Evolutionary conservation across 78 protist species (phyloP).

Genomic region (Dictyostelium firmibasis): DNA sequence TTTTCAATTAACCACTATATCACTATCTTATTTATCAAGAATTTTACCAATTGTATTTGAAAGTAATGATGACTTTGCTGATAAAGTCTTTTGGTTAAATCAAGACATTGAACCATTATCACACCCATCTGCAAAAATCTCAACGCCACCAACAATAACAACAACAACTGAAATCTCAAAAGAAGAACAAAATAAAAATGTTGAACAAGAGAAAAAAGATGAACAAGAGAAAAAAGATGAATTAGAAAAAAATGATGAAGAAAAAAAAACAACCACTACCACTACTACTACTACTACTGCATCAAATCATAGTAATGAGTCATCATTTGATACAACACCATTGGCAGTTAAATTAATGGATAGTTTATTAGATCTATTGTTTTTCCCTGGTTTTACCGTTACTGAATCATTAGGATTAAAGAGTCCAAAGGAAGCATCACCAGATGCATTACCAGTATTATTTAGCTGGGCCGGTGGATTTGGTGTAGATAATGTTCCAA

Average conservation of each 20-base stretch:
- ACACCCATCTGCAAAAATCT: neutral
- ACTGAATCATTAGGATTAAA: neutral
- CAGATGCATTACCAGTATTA: neutral
- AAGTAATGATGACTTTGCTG: neutral
- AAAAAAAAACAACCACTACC: neutral
- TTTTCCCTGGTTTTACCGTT: constrained; percentile 66
- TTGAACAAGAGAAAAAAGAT: neutral
- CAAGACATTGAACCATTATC: neutral
- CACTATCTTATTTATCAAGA: constrained; percentile 25
- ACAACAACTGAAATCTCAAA: neutral
- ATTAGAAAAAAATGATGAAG: neutral
- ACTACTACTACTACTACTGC: neutral
- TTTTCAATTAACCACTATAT: neutral
- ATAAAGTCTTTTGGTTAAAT: constrained; percentile 16
- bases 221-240: neutral
- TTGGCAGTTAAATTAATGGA: constrained; percentile 45
- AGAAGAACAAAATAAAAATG: neutral
- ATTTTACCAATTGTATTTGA: constrained; percentile 60
- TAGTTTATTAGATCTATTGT: constrained; percentile 52
- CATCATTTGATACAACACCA: neutral
- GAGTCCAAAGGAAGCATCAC: neutral
- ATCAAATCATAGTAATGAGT: neutral
- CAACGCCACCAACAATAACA: neutral
- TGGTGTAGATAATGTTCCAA: constrained; percentile 43
- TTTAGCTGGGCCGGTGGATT: constrained; percentile 37